Evolutionary conservation across 2,329 filamentous ascomycete species (phyloP), one percentile per base, ranked within the genome.

Genomic region (Fusarium musae): DNA sequence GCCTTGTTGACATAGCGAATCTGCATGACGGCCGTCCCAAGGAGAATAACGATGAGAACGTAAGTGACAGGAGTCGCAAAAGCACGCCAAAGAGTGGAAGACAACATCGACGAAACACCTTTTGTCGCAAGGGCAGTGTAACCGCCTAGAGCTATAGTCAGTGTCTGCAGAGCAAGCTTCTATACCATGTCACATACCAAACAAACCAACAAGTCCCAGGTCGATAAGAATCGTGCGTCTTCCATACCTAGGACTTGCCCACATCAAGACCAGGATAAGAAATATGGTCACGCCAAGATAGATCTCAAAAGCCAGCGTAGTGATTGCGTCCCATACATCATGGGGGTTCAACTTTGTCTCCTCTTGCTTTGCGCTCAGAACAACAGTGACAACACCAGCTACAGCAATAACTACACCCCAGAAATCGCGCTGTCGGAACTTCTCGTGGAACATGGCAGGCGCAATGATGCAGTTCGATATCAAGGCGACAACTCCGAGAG

Each of bases 71-170:
- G 95, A 40, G 96, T 98, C 1, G 94, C 92, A 72, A 99, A 93
- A 21, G 94, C 94, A 77, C 93, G 91, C 87, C 95, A 94, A 26
- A 98, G 88, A 1, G 93, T 97, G 57, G 94, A 95, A 1, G 96
- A 98, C 26, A 99, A 88, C 84, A 99, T 92, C 0, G 96, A 98
- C 4, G 96, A 96, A 43, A 99, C 93, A 63, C 96, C 96, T 82
- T 99, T 99, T 36, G 96, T 99, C 3, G 96, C 94, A 10, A 99
- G 87, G 16, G 94, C 96, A n/a, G 96, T 99, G 82, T 98, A 99
- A 68, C 95, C 96, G 75, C 94, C 94, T 95, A 54, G 21, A 40
- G 17, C 9, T n/a, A 30, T 28, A 63, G 53, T 75, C 26, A 77
- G 69, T 47, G 58, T 44, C 32, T 47, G 28, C 12, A 36, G 32